These are phyloP conservation scores for Phytophthora palmivora DNA, from an alignment of 352 stramenopile species.

Conservation along the genomic window DNA sequence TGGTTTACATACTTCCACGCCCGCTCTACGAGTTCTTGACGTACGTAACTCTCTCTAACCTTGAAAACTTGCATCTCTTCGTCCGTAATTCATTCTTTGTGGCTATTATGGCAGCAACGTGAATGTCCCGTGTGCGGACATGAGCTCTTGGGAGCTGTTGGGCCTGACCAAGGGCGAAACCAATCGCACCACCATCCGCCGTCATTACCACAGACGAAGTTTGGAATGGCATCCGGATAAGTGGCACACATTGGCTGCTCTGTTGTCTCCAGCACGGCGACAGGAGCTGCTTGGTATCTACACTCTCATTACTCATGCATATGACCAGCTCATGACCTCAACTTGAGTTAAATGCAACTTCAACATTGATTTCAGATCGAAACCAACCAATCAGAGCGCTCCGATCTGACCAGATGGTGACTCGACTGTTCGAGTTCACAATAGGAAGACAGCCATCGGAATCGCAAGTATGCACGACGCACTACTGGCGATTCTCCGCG, in stretches of 20 bases:
- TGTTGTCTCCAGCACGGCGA: conserved; percentile 36
- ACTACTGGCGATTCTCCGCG: conserved; percentile 77
- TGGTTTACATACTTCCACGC: conserved; percentile 50
- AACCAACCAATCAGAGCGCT: conserved; percentile 18
- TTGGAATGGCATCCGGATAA: conserved; percentile 82
- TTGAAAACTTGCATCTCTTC: background rate
- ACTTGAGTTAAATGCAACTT: conserved; percentile 33
- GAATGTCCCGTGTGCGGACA: conserved; percentile 45
- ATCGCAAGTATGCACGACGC: conserved; percentile 59
- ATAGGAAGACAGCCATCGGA: conserved; percentile 1
- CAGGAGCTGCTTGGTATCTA: conserved; percentile 41
- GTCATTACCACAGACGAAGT: conserved; percentile 63
- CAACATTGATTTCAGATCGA: conserved; percentile 34
- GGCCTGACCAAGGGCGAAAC: conserved; percentile 48
- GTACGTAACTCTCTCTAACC: conserved; percentile 37
- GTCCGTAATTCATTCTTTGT: background rate
- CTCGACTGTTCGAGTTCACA: conserved; percentile 6
- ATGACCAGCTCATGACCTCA: conserved; percentile 43
- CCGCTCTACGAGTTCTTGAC: conserved; percentile 62
- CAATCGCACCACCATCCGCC: conserved; percentile 54
- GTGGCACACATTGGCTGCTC: conserved; percentile 41
- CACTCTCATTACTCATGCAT: conserved; percentile 55
- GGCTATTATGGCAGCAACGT: conserved; percentile 28
- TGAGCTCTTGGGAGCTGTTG: conserved; percentile 59
- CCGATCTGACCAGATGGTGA: conserved; percentile 5